Conservation (phyloP, 805 yeast species). For the Suhomyces xylopsoci region DNA sequence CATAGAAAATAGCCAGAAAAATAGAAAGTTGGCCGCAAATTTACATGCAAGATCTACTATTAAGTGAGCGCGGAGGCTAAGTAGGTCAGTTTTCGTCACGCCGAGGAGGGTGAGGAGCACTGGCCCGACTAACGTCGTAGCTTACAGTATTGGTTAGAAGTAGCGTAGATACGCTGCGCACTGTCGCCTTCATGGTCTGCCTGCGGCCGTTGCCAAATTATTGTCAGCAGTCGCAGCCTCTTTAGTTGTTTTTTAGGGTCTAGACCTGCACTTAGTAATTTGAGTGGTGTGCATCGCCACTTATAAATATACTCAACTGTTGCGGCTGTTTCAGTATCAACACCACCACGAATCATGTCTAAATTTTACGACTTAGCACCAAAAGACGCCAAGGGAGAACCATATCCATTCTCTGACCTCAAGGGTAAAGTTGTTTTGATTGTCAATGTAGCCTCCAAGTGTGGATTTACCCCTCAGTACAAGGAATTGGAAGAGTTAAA, state of each 20-base stretch:
- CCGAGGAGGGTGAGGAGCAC: neutral
- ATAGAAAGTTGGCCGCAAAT: neutral
- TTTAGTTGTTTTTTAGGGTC: neutral
- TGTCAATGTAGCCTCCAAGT: constrained; percentile 87
- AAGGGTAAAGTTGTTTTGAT: constrained; percentile 79
- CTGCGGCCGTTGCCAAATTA: neutral
- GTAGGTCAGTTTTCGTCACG: neutral
- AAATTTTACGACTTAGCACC: constrained; percentile 67
- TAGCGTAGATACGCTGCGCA: neutral
- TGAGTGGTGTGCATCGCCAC: neutral
- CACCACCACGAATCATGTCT: constrained; percentile 37
- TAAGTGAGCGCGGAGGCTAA: neutral
- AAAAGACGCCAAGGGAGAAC: constrained; percentile 55
- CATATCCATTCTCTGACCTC: constrained; percentile 56
- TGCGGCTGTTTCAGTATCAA: neutral
- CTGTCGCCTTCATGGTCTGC: too few relatives aligned
- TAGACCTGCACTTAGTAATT: neutral
- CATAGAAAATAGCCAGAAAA: neutral
- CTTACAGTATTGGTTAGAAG: neutral
- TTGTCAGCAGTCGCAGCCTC: neutral
- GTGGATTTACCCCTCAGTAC: constrained; percentile 67
- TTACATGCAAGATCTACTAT: neutral
- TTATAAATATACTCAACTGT: neutral
- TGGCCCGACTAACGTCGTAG: neutral
- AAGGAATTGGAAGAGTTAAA: constrained; percentile 40